Evolutionary conservation across 306 rosid genomes (phyloP).

Genomic region (Prunus salicina): DNA sequence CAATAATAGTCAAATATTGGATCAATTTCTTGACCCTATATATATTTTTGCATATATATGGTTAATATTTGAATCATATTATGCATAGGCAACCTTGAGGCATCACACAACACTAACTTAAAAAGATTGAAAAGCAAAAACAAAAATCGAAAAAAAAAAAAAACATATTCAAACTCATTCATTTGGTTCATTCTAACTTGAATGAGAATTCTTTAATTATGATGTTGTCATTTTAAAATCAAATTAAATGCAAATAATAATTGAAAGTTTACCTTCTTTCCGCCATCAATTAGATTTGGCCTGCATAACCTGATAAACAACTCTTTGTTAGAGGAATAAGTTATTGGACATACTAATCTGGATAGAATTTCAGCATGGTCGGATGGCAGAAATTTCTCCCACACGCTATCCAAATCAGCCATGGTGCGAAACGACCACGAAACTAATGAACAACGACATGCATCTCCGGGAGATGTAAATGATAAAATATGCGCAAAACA

Average conservation of each 20-base stretch:
- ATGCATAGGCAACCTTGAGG: neutral
- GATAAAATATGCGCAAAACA: constrained; percentile 53
- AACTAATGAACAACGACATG: constrained; percentile 26
- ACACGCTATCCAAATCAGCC: constrained; percentile 47
- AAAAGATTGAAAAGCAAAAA: no score
- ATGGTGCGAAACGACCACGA: constrained; percentile 25
- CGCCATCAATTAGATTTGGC: constrained; percentile 49
- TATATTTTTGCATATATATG: neutral
- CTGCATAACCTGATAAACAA: constrained; percentile 41
- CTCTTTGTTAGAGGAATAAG: constrained; percentile 42
- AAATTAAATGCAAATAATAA: neutral
- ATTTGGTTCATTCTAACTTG: neutral
- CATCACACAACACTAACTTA: neutral
- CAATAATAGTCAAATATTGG: constrained; percentile 6
- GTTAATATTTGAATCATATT: neutral
- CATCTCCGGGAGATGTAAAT: constrained; percentile 48
- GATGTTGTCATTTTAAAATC: neutral
- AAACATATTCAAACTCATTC: no score
- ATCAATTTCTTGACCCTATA: neutral
- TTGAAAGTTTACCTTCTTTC: constrained; percentile 33
- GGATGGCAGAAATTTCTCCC: constrained; percentile 50
- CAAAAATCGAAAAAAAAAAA: no score
- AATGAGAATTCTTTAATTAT: neutral
- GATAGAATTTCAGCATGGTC: constrained; percentile 33
- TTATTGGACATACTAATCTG: constrained; percentile 38